Base-by-base conservation (phyloP, 2,329 filamentous ascomycete species). In the Cladosporium sp. region DNA sequence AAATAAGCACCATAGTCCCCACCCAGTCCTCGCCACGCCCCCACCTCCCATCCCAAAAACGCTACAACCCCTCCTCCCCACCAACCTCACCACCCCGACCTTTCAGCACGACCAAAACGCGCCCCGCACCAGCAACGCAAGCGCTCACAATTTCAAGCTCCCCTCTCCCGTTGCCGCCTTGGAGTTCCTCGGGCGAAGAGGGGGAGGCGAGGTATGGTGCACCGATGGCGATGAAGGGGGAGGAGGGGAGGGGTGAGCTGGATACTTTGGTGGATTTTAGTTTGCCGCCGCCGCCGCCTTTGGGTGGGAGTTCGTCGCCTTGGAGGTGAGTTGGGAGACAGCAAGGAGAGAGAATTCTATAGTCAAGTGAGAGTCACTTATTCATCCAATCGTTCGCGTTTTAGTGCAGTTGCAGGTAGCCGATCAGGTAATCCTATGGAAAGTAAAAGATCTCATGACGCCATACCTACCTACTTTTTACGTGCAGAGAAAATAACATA, bases 211-310 rank as follows among this genome's bases (percentile, higher is more conserved):
- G 38, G 12, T 30, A 38, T 8, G n/a, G 43, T n/a, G n/a, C n/a
- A n/a, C n/a, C n/a, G n/a, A n/a, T n/a, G n/a, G n/a, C n/a, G n/a
- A 11, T 16, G 13, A 42, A 52, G 16, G 38, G 36, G n/a, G 45
- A 48, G 2, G 18, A 40, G 8, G 22, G 11, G 8, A 29, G 29
- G 8, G 42, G 29, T 16, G 41, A 50, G 18, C 7, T 53, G 40
- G 52, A 38, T 16, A 54, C 51, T 16, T 16, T 57, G 33, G 36
- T 33, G 15, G 56, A 58, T 35, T 58, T 58, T 38, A 57, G 55
- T 32, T 35, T 58, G 35, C 56, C 56, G 36, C 55, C 55, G 13
- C 56, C 56, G 25, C 56, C 56, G 41, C 56, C 52, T 2, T 45
- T 57, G 39, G 55, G 52, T 12, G 53, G 49, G 32, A 54, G 50